These are phyloP conservation scores for Cinnamomum micranthum DNA, from an alignment of 164 flowering plant genomes.

Conservation along the genomic window DNA sequence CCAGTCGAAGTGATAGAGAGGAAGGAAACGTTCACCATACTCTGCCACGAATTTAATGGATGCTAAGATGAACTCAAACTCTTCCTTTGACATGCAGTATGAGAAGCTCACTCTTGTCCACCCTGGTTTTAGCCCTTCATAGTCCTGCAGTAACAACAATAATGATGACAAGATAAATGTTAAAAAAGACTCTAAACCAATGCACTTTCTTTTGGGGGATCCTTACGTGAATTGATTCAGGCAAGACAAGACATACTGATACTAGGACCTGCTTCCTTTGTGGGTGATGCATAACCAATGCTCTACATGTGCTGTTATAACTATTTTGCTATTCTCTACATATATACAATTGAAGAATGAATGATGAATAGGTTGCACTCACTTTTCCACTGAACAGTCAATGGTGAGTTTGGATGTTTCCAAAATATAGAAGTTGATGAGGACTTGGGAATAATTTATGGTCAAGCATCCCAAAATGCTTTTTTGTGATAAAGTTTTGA, in stretches of 20 bases:
- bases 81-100: slow-evolving; percentile 64
- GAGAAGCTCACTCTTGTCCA: slow-evolving; percentile 90
- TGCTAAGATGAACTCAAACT: slow-evolving; percentile 64
- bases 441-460: too few species aligned
- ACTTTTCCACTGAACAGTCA: too few species aligned
- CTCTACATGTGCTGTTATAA: too few species aligned
- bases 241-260: background rate
- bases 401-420: too few species aligned
- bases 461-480: too few species aligned
- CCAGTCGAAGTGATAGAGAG: slow-evolving; percentile 59
- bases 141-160: slow-evolving; percentile 45
- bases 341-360: too few species aligned
- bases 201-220: background rate
- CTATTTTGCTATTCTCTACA: too few species aligned
- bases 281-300: too few species aligned
- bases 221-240: background rate
- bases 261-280: background rate
- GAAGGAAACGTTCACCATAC: slow-evolving; percentile 80
- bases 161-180: background rate
- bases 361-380: too few species aligned
- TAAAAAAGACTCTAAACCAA: background rate
- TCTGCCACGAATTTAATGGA: slow-evolving; percentile 66
- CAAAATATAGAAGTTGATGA: too few species aligned
- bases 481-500: too few species aligned
- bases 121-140: slow-evolving; percentile 71